Conservation (phyloP, 169 alveolate genomes). For the Plasmodium fragile region DNA sequence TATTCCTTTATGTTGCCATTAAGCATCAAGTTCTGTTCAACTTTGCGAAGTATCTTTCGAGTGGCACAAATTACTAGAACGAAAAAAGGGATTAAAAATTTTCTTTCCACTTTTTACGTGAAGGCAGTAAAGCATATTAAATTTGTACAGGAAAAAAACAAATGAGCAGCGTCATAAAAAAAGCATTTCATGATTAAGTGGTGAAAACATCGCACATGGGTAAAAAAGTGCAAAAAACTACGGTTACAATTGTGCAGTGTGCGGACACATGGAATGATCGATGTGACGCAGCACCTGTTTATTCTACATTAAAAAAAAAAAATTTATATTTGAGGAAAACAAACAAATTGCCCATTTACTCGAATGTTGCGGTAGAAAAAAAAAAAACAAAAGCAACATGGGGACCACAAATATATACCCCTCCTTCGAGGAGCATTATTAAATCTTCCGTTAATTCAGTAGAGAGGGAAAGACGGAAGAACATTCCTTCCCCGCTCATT, state of each 20-base stretch:
- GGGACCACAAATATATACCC: neutral
- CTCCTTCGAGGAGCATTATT: neutral
- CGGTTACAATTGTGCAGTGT: neutral
- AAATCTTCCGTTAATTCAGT: neutral
- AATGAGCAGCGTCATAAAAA: neutral
- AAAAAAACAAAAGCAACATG: neutral
- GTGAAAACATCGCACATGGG: neutral
- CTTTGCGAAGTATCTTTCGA: neutral
- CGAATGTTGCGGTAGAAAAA: neutral
- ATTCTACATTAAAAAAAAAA: neutral
- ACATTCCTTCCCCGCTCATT: neutral
- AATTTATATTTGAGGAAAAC: neutral
- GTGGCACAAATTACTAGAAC: neutral
- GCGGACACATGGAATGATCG: neutral
- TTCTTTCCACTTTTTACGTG: neutral
- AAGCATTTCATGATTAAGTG: neutral
- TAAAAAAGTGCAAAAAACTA: neutral
- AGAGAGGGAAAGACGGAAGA: neutral
- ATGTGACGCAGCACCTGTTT: neutral
- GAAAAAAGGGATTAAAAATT: neutral
- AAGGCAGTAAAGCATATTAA: neutral
- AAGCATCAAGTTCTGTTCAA: neutral
- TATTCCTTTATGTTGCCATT: neutral
- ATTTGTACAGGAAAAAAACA: neutral
- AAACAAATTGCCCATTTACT: neutral